Evolutionary conservation across 1,284 basidiomycete genomes (phyloP).

Genomic region (Ceraceosorus guamensis): DNA sequence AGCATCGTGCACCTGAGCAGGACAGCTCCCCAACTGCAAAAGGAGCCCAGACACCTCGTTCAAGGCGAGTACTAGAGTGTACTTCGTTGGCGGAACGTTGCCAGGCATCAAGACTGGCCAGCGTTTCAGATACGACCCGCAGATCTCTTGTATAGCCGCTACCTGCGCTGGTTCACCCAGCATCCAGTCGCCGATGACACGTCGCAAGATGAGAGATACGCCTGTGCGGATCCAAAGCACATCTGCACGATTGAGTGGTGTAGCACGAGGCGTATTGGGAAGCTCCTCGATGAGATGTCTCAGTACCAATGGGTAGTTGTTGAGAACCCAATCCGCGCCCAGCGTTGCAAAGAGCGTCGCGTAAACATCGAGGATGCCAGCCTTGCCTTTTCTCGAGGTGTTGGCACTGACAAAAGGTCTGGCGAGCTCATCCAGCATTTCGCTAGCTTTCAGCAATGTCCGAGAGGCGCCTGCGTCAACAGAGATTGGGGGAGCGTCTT

Average conservation of each 20-base stretch:
- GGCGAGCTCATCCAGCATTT: conserved; percentile 77
- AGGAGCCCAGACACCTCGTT: conserved; percentile 77
- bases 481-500: conserved; percentile 58
- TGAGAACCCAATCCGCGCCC: conserved; percentile 71
- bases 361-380: conserved; percentile 85
- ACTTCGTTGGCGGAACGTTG: conserved; percentile 62
- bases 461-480: conserved; percentile 58
- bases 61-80: conserved; percentile 68
- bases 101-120: conserved; percentile 91
- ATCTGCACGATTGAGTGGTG: conserved; percentile 53
- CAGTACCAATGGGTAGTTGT: conserved; percentile 71
- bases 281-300: conserved; percentile 68
- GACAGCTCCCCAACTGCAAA: conserved; percentile 83
- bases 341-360: conserved; percentile 68
- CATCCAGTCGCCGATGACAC: conserved; percentile 78
- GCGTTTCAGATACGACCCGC: conserved; percentile 70
- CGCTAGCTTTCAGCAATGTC: conserved; percentile 65
- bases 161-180: conserved; percentile 83
- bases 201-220: conserved; percentile 69
- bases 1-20: conserved; percentile 79
- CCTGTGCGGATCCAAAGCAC: conserved; percentile 65
- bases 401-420: conserved; percentile 69
- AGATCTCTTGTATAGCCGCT: conserved; percentile 76
- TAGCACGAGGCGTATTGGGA: conserved; percentile 44
- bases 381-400: conserved; percentile 60